phyloP scores from a whole-genome alignment of 2,329 filamentous ascomycete species.

The Macrophomina phaseolina region DNA sequence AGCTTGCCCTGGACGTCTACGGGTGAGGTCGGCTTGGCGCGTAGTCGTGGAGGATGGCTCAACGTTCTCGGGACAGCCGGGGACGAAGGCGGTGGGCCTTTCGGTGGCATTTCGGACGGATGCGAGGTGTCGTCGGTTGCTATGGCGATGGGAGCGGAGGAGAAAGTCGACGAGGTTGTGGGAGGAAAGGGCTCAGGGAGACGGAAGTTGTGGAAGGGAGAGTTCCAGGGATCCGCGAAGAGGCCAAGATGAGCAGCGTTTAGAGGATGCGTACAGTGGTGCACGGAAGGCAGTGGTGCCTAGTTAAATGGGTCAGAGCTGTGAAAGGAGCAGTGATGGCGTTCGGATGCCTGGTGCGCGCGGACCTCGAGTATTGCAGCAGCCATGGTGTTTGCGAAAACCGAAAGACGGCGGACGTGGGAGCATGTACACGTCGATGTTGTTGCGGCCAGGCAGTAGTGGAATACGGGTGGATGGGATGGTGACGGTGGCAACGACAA shows the following conservation, averaged over 20 bases:
- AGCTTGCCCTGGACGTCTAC: not conserved
- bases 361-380: conserved; percentile 2
- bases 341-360: conserved; percentile 5
- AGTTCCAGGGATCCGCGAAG: not conserved
- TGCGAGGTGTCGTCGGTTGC: not conserved
- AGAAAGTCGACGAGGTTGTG: not conserved
- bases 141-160: not conserved
- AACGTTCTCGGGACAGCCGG: no score
- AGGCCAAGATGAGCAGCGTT: not conserved
- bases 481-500: not conserved
- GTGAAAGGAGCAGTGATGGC: not conserved
- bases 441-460: not conserved
- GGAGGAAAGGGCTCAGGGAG: not conserved
- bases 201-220: not conserved
- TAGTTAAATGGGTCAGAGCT: conserved; percentile 18
- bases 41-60: not conserved
- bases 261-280: not conserved
- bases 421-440: not conserved
- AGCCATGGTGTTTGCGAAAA: not conserved
- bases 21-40: not conserved
- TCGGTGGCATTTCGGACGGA: conserved; percentile 3
- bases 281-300: conserved; percentile 17
- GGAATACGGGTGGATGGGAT: not conserved
- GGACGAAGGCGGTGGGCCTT: not conserved
- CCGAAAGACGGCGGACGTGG: not conserved